These are phyloP conservation scores for Penicillium tannophilum DNA, from an alignment of 495 filamentous ascomycete species.

Conservation along the genomic window DNA sequence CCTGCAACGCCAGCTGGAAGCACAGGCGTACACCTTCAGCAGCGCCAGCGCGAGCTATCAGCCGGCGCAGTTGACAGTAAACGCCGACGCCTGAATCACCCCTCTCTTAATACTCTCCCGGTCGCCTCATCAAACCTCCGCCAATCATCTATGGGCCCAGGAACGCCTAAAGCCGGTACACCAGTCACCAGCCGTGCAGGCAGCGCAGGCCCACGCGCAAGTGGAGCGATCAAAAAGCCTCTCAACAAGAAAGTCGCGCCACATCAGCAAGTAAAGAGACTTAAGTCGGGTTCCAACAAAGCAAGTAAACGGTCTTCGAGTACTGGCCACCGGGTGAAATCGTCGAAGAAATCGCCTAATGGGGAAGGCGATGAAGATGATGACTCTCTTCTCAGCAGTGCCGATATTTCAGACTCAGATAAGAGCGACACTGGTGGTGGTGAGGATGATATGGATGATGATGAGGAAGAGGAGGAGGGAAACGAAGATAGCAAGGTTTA, in stretches of 20 bases:
- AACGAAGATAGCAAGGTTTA: constrained; percentile 88
- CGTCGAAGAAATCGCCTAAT: constrained; percentile 60
- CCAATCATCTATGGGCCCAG: constrained; percentile 80
- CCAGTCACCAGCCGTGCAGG: constrained; percentile 65
- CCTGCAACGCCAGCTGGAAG: constrained; percentile 67
- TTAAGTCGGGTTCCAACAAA: constrained; percentile 54
- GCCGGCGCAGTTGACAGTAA: constrained; percentile 73
- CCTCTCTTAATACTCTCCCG: constrained; percentile 65
- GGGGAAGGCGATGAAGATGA: constrained; percentile 70
- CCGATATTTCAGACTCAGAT: constrained; percentile 52
- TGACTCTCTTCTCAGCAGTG: constrained; percentile 56
- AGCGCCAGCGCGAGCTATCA: constrained; percentile 74
- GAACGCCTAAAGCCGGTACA: constrained; percentile 79
- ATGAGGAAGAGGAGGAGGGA: constrained; percentile 79
- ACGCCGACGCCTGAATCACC: constrained; percentile 68
- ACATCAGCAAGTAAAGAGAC: constrained; percentile 60
- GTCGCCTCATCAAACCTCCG: constrained; percentile 72
- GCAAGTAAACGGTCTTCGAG: constrained; percentile 57
- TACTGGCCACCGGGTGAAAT: constrained; percentile 39
- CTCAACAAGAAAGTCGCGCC: constrained; percentile 68
- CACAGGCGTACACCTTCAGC: constrained; percentile 58
- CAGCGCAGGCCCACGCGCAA: constrained; percentile 65
- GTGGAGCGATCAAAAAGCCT: constrained; percentile 48
- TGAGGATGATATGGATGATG: constrained; percentile 64
- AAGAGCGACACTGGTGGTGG: constrained; percentile 40